phyloP scores from a whole-genome alignment of 2,329 filamentous ascomycete genomes.

The Penicillium digitatum region DNA sequence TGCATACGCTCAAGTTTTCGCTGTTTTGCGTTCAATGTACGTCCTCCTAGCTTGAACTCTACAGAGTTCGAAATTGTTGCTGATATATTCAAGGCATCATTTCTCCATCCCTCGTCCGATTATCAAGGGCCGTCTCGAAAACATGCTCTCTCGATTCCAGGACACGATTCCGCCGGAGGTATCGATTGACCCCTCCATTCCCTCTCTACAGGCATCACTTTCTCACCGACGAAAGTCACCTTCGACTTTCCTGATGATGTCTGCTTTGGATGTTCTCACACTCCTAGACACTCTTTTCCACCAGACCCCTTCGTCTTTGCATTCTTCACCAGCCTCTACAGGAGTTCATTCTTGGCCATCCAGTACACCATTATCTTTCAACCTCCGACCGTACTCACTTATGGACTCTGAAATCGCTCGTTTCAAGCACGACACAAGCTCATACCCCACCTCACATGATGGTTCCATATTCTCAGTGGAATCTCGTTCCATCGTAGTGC shows the following conservation, averaged over 20 bases:
- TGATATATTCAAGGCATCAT: constrained; percentile 29
- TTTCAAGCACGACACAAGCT: constrained; percentile 26
- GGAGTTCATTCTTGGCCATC: constrained; percentile 24
- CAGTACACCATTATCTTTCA: constrained; percentile 16
- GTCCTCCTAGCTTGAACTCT: constrained; percentile 35
- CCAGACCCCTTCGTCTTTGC: constrained; percentile 23
- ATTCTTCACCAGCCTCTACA: constrained; percentile 27
- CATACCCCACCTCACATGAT: constrained; percentile 23
- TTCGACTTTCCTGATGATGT: constrained; percentile 69
- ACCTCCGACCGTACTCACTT: constrained; percentile 20
- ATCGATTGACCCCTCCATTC: background rate
- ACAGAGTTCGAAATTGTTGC: constrained; percentile 19
- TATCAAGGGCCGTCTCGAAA: constrained; percentile 36
- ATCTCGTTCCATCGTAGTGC: constrained; percentile 25
- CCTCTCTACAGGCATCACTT: constrained; percentile 34
- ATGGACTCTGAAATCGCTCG: constrained; percentile 35
- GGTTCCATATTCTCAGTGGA: constrained; percentile 33
- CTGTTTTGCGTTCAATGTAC: constrained; percentile 67
- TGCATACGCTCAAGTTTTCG: constrained; percentile 73
- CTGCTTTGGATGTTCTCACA: constrained; percentile 72
- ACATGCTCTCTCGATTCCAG: constrained; percentile 36
- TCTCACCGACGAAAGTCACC: constrained; percentile 45
- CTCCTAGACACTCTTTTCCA: constrained; percentile 82
- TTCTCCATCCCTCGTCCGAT: constrained; percentile 35
- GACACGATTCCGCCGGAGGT: constrained; percentile 2